Evolutionary conservation across 148 eudicot species (phyloP).

Genomic region (Selenicereus undatus): DNA sequence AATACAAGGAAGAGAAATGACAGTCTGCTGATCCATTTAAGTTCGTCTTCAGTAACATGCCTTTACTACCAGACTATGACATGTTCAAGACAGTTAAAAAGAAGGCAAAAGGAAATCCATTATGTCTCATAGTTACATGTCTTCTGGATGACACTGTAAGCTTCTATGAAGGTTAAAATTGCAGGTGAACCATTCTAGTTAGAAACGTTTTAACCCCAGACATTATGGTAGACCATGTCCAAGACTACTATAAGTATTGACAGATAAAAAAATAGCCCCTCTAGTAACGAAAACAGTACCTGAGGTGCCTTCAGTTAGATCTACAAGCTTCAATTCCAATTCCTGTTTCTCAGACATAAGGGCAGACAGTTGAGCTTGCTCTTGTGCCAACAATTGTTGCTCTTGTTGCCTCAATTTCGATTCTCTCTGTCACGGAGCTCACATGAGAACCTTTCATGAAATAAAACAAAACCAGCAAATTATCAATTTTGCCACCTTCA

Average conservation of each 20-base stretch:
- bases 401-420: conserved; percentile 80
- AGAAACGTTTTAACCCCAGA: neutral
- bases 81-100: neutral
- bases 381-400: conserved; percentile 58
- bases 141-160: neutral
- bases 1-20: neutral
- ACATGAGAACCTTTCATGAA: conserved; percentile 14
- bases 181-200: neutral
- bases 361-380: conserved; percentile 56
- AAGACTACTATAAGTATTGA: neutral
- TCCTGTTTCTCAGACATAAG: conserved; percentile 72
- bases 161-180: neutral
- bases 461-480: neutral
- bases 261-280: neutral
- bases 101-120: neutral
- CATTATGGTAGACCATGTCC: neutral
- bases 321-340: conserved; percentile 69
- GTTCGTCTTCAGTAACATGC: neutral
- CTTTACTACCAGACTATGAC: neutral
- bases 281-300: conserved; percentile 34
- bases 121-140: neutral
- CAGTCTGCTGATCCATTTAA: neutral
- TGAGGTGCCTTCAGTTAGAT: conserved; percentile 41
- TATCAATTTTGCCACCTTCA: neutral
- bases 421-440: conserved; percentile 51